Base-by-base conservation (phyloP, 2,329 filamentous ascomycete genomes). In the Whalleya microplaca region DNA sequence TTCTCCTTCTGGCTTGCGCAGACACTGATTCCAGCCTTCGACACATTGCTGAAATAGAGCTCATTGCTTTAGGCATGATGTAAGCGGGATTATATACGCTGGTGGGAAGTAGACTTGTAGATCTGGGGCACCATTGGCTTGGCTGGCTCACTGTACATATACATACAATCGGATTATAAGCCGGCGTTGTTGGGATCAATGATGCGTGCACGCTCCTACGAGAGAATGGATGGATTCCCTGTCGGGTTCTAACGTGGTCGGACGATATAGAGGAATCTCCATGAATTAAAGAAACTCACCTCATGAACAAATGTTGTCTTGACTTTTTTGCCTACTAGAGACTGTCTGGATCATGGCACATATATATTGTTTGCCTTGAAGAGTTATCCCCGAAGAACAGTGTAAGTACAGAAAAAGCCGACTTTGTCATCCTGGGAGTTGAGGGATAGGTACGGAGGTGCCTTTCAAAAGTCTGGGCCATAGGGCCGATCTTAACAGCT, bases 1-100 rank as follows among this genome's bases (percentile, higher is more conserved):
- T 99, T 99, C 82, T 97, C 93, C 59, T 99, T 99, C 87, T 99
- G 95, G 95, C 86, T 99, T 72, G 95, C 95, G 55, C 95, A 99
- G 82, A 98, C 95, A 27, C 82, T 99, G 69, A 99, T 99, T 72
- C 95, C 95, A 49, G 89, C 92, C 41, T 98, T 98, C 75, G 91
- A 86, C 66, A 72, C 66, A 55, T 76, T 76, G 62, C 68, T 83
- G 55, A 71, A 69, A 61, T 69, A 68, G 62, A 57, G 23, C 9
- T 9, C 18, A 21, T 12, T 12, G 12, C 20, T n/a, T 32, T 40
- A 37, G 18, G 45, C 12, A 44, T 21, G 29, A 44, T 40, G 20
- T 53, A 14, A 27, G 45, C 21, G 21, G 21, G 12, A 50, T 8
- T 42, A 37, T 47, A 27, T 52, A 53, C 19, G 32, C 32, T 62